These are phyloP conservation scores for Podospora pseudopauciseta DNA, from an alignment of 495 filamentous ascomycete genomes.

Conservation along the genomic window DNA sequence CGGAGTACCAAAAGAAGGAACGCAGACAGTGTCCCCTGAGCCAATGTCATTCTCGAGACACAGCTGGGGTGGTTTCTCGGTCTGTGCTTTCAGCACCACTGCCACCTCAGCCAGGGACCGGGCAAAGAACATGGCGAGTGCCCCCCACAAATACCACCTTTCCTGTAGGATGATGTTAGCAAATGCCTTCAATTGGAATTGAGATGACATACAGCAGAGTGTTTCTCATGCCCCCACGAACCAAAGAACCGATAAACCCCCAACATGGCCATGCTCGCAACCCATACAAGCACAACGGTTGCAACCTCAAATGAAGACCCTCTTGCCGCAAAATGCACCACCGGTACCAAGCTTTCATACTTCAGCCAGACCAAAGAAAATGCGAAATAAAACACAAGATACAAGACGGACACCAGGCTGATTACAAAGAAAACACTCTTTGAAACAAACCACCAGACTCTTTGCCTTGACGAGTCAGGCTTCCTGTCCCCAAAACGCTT, in stretches of 20 bases:
- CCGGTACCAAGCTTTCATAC: not conserved
- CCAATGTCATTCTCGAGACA: not conserved
- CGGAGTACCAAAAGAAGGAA: not conserved
- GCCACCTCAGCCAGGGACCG: not conserved
- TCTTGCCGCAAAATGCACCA: not conserved
- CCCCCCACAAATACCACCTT: not conserved
- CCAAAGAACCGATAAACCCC: not conserved
- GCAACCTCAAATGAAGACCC: slow-evolving; percentile 1
- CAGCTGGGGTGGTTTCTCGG: not conserved
- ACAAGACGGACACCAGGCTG: not conserved
- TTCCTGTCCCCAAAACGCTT: not conserved
- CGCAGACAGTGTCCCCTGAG: not conserved
- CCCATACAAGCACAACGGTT: not conserved
- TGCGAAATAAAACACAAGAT: not conserved
- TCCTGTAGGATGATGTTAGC: not conserved
- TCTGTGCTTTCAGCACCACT: not conserved
- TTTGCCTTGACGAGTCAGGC: not conserved
- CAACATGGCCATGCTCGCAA: not conserved
- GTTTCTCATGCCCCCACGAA: not conserved
- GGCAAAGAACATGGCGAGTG: not conserved
- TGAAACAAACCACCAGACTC: not conserved
- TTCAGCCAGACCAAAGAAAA: not conserved
- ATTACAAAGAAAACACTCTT: not conserved
- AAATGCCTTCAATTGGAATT: not conserved
- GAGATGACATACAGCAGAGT: not conserved